Evolutionary conservation across 306 rosid genomes (phyloP).

Genomic region (Cyclanthera cordifolia): DNA sequence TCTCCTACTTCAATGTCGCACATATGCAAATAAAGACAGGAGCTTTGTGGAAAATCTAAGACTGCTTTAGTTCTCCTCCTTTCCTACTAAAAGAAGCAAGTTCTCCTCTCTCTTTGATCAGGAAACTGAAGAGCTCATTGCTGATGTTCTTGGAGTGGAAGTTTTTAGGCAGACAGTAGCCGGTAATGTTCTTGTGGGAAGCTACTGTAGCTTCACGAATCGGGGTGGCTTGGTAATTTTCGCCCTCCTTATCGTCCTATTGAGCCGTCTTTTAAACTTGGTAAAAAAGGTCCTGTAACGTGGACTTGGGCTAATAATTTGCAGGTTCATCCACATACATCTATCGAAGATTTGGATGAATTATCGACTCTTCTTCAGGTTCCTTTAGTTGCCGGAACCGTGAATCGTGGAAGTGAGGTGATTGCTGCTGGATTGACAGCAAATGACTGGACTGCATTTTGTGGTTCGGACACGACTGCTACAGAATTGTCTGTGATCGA

Average conservation of each 20-base stretch:
- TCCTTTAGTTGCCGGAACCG: constrained; percentile 82
- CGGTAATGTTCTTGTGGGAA: constrained; percentile 86
- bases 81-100: too few species aligned
- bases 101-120: constrained; percentile 20
- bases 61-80: neutral
- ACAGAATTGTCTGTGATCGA: constrained; percentile 90
- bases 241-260: too few species aligned
- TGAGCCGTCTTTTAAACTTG: too few species aligned
- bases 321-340: constrained; percentile 95
- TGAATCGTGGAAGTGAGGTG: constrained; percentile 86
- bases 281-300: too few species aligned
- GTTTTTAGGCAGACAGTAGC: constrained; percentile 95
- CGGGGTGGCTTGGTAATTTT: constrained; percentile 77
- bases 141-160: constrained; percentile 93
- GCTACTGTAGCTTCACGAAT: constrained; percentile 75
- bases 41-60: too few species aligned
- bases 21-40: too few species aligned
- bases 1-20: too few species aligned
- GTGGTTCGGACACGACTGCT: constrained; percentile 90
- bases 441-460: constrained; percentile 92
- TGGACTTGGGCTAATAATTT: neutral
- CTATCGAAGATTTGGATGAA: constrained; percentile 81
- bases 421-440: constrained; percentile 76
- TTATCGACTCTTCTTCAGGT: constrained; percentile 93
- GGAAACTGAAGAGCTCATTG: constrained; percentile 92